These are phyloP conservation scores for Coemansia sp. DNA, from an alignment of 192 early-diverging fungal species.

Conservation along the genomic window DNA sequence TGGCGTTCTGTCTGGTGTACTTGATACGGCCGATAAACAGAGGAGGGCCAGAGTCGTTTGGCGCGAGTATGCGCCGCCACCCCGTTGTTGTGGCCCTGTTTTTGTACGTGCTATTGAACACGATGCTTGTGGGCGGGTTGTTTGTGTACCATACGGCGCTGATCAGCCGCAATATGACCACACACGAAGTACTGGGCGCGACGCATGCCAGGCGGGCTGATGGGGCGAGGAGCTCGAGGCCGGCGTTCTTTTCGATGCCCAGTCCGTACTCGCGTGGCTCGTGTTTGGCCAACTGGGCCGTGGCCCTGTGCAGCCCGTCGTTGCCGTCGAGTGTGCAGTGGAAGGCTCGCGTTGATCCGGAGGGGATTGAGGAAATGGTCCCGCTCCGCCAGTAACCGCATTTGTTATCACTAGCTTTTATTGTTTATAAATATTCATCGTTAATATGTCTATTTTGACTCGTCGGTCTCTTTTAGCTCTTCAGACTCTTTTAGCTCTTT, in stretches of 20 bases:
- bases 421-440: background rate
- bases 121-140: constrained; percentile 64
- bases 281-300: constrained; percentile 46
- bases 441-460: background rate
- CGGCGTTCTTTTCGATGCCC: constrained; percentile 15
- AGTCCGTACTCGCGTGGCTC: constrained; percentile 46
- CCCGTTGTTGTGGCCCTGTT: constrained; percentile 63
- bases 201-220: constrained; percentile 9
- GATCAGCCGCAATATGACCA: constrained; percentile 73
- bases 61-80: constrained; percentile 37
- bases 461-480: too few relatives aligned
- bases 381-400: constrained; percentile 9
- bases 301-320: constrained; percentile 35
- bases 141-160: constrained; percentile 76
- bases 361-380: constrained; percentile 51
- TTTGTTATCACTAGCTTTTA: background rate
- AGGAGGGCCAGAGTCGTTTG: constrained; percentile 37
- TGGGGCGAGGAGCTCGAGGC: too few relatives aligned
- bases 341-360: constrained; percentile 47
- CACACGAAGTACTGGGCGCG: constrained; percentile 76
- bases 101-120: constrained; percentile 64
- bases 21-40: constrained; percentile 53
- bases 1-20: constrained; percentile 62
- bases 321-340: constrained; percentile 42
- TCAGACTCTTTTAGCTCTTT: too few relatives aligned